These are phyloP conservation scores for Choanephora cucurbitarum DNA, from an alignment of 371 early-diverging fungal species.

Conservation along the genomic window DNA sequence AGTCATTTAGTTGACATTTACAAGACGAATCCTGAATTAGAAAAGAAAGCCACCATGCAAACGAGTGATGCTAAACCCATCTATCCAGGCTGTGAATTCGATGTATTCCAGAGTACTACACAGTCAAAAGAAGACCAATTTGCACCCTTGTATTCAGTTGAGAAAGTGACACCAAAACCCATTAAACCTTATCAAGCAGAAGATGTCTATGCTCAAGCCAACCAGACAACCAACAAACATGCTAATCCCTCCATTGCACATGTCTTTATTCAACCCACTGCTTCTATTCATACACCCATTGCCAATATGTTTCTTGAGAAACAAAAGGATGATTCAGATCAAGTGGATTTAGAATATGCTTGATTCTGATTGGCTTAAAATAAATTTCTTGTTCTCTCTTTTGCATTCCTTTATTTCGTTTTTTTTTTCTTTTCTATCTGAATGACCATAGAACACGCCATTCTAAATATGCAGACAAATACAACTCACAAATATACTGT, in stretches of 20 bases:
- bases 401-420: background rate
- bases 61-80: background rate
- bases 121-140: background rate
- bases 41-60: background rate
- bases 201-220: background rate
- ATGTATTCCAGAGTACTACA: constrained; percentile 8
- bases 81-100: constrained; percentile 19
- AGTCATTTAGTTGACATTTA: constrained; percentile 13
- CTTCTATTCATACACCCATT: constrained; percentile 13
- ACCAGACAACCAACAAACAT: background rate
- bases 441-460: constrained; percentile 39
- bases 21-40: background rate
- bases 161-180: constrained; percentile 9
- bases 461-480: constrained; percentile 41
- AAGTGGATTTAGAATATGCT: constrained; percentile 8
- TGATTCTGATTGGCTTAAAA: background rate
- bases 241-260: background rate
- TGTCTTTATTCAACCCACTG: constrained; percentile 9
- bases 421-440: constrained; percentile 7
- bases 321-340: background rate
- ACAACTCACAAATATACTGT: constrained; percentile 79
- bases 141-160: constrained; percentile 6
- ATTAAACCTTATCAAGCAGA: background rate
- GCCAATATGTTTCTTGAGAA: constrained; percentile 2
- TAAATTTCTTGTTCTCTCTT: background rate